Conservation (phyloP, 441 rosid genomes). For the Populus hybrid region DNA sequence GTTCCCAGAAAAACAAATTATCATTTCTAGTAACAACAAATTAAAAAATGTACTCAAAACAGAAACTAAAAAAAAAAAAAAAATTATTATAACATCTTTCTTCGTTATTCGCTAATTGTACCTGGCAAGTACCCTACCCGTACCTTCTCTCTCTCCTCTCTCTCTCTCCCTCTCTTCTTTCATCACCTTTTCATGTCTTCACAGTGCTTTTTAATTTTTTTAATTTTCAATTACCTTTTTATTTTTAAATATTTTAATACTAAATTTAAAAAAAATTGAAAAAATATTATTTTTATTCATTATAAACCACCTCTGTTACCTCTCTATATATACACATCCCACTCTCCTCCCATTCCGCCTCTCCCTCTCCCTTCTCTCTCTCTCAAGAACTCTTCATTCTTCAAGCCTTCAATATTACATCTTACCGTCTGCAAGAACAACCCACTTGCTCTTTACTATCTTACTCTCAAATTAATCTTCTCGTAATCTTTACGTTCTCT, state of each 20-base stretch:
- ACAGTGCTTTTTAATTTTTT: no score
- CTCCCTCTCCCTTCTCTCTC: neutral
- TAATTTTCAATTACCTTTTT: no score
- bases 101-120: constrained; percentile 27
- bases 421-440: neutral
- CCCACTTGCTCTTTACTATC: neutral
- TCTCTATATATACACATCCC: constrained; percentile 22
- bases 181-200: constrained; percentile 26
- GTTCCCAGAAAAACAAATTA: no score
- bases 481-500: neutral
- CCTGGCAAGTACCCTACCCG: constrained; percentile 52
- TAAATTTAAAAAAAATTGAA: no score
- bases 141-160: constrained; percentile 21
- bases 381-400: neutral
- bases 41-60: neutral
- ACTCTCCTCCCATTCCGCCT: neutral
- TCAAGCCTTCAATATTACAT: neutral
- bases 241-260: no score
- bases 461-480: neutral
- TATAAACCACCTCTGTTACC: no score
- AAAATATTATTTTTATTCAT: no score
- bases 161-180: constrained; percentile 17
- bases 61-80: neutral
- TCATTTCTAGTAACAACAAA: no score
- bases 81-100: no score